Conservation (phyloP, 768 basidiomycete genomes). For the Rhodotorula kratochvilovae region DNA sequence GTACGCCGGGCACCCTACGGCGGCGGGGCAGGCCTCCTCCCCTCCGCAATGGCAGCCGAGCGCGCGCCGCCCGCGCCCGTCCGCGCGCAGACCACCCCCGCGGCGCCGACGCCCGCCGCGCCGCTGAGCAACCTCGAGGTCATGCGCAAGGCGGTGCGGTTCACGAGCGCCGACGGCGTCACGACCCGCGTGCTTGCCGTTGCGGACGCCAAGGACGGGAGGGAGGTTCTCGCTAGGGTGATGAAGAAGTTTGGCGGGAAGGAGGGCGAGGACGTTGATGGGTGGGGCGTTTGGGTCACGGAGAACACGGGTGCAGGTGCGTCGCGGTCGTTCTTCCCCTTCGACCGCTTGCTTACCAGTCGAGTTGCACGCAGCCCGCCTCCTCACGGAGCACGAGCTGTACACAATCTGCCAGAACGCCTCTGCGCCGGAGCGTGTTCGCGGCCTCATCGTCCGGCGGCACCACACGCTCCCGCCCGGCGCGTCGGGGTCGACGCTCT, state of each 20-base stretch:
- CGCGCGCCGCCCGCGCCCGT: background rate
- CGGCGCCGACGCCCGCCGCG: background rate
- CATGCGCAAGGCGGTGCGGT: slow-evolving; percentile 79
- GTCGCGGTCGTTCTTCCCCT: background rate
- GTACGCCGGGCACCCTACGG: slow-evolving; percentile 33
- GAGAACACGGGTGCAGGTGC: slow-evolving; percentile 31
- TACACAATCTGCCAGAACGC: slow-evolving; percentile 39
- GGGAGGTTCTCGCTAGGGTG: slow-evolving; percentile 81
- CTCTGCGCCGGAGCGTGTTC: slow-evolving; percentile 33
- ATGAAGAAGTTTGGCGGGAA: slow-evolving; percentile 66
- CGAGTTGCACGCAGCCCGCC: slow-evolving; percentile 15
- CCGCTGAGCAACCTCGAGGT: slow-evolving; percentile 58
- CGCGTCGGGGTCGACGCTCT: background rate
- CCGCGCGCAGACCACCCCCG: background rate
- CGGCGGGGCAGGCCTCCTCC: background rate
- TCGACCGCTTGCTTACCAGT: background rate
- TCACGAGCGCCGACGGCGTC: slow-evolving; percentile 77
- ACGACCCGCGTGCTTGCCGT: slow-evolving; percentile 62
- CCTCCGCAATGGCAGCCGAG: background rate
- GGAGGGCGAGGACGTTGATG: slow-evolving; percentile 29
- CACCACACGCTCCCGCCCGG: slow-evolving; percentile 14
- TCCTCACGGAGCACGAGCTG: slow-evolving; percentile 40
- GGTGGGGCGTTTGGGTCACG: slow-evolving; percentile 40
- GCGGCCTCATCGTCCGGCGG: slow-evolving; percentile 40
- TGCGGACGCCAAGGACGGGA: slow-evolving; percentile 66